A percentile compares a stretch with the other conserved stretches of the same genome.
These are phyloP conservation scores for Podaxis rugospora DNA, from an alignment of 768 basidiomycete species.

Conservation along the genomic window DNA sequence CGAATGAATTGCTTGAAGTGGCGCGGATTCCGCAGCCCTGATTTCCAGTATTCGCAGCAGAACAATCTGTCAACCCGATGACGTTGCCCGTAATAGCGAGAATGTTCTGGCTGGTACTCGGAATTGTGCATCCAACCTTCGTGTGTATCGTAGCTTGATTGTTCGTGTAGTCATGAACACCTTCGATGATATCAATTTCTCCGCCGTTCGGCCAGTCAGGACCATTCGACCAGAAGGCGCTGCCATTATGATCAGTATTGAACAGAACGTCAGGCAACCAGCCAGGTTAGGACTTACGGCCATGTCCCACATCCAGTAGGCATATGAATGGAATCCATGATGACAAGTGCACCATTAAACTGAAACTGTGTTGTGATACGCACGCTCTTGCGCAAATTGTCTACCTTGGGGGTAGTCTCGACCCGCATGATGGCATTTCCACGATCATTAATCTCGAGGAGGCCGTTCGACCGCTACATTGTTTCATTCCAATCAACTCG, in stretches of 20 bases:
- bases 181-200: conserved; percentile 85
- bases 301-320: conserved; percentile 87
- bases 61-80: conserved; percentile 71
- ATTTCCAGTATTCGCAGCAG: conserved; percentile 64
- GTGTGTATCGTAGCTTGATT: conserved; percentile 86
- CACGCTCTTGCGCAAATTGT: conserved; percentile 67
- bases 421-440: conserved; percentile 87
- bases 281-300: conserved; percentile 45
- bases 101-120: conserved; percentile 38
- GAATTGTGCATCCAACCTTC: conserved; percentile 60
- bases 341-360: conserved; percentile 65
- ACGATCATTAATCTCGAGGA: conserved; percentile 60
- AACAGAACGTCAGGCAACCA: neutral
- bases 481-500: neutral
- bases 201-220: conserved; percentile 63
- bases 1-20: conserved; percentile 59
- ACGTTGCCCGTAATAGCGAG: conserved; percentile 60
- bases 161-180: conserved; percentile 74
- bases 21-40: conserved; percentile 81
- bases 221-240: conserved; percentile 49
- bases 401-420: conserved; percentile 74
- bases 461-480: conserved; percentile 46
- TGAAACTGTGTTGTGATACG: conserved; percentile 64
- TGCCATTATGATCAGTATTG: conserved; percentile 14
- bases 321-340: conserved; percentile 87